Evolutionary conservation across 495 filamentous ascomycete species (phyloP).

Genomic region (Penicillium ucsense): DNA sequence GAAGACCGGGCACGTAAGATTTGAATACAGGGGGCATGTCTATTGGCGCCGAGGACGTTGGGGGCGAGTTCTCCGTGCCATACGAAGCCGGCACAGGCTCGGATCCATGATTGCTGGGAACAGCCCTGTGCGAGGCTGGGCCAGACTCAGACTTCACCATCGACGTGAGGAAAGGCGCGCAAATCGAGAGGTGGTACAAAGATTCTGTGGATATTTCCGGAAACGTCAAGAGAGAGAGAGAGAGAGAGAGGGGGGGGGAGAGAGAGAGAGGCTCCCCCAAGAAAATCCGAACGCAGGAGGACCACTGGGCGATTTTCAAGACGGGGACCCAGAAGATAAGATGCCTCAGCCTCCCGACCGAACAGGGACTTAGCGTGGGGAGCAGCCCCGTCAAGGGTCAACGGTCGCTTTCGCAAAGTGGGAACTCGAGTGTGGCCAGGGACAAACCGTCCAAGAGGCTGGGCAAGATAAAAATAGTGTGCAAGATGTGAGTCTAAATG

Average conservation of each 20-base stretch:
- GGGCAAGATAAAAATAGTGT: not conserved
- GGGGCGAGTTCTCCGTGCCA: not conserved
- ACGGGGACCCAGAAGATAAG: constrained; percentile 7
- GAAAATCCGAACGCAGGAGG: no score
- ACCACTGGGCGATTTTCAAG: not conserved
- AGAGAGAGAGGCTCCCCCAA: not conserved
- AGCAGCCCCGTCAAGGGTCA: constrained; percentile 19
- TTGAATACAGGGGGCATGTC: constrained; percentile 9
- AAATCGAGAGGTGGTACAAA: constrained; percentile 4
- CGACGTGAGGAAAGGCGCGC: constrained; percentile 7
- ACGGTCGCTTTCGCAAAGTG: constrained; percentile 1
- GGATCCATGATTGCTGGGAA: constrained; percentile 6
- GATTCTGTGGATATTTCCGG: not conserved
- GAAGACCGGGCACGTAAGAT: constrained; percentile 14
- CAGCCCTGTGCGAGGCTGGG: constrained; percentile 7
- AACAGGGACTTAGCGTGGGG: constrained; percentile 15
- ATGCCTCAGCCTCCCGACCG: constrained; percentile 18
- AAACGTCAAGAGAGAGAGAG: not conserved
- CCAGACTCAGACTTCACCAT: constrained; percentile 19
- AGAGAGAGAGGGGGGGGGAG: not conserved
- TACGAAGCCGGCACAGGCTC: not conserved
- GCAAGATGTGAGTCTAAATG: not conserved
- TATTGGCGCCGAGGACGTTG: constrained; percentile 2
- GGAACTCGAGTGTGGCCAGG: constrained; percentile 1
- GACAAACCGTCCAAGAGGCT: not conserved